Conservation (phyloP, 164 flowering plant species). For the Houttuynia cordata region DNA sequence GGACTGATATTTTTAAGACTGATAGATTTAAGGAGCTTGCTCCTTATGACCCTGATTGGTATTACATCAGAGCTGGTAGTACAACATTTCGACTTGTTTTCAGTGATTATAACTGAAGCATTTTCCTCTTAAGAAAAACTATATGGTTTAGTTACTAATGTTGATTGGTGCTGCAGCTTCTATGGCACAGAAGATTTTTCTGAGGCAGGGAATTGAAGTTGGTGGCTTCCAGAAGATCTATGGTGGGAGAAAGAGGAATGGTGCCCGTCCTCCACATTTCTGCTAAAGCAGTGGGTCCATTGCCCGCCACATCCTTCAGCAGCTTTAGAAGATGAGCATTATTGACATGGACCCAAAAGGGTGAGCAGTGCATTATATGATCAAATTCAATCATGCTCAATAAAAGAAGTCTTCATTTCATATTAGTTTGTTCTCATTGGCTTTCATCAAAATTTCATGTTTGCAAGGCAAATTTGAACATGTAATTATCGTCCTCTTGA, state of each 20-base stretch:
- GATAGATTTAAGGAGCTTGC: constrained; percentile 76
- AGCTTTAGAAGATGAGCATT: constrained; percentile 58
- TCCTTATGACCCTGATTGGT: constrained; percentile 89
- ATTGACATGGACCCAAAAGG: constrained; percentile 67
- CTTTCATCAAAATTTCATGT: too few relatives aligned
- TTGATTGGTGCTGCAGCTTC: constrained; percentile 31
- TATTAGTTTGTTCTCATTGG: too few relatives aligned
- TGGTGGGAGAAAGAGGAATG: constrained; percentile 90
- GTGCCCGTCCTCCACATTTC: constrained; percentile 85
- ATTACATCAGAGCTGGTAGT: too few relatives aligned
- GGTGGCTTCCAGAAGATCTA: constrained; percentile 78
- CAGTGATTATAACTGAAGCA: neutral
- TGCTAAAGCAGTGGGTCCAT: too few relatives aligned
- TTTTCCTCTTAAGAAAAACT: too few relatives aligned
- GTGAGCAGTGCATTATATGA: constrained; percentile 18
- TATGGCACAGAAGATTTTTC: constrained; percentile 58
- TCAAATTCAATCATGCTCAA: too few relatives aligned
- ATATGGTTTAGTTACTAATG: too few relatives aligned
- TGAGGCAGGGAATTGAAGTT: constrained; percentile 83
- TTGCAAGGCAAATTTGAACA: too few relatives aligned
- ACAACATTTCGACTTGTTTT: neutral
- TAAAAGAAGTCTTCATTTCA: too few relatives aligned
- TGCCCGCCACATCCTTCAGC: constrained; percentile 81
- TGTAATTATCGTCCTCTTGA: too few relatives aligned
- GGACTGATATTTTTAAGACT: constrained; percentile 94